Evolutionary conservation across 345 rosid species (phyloP).

Genomic region (Syzygium oleosum): DNA sequence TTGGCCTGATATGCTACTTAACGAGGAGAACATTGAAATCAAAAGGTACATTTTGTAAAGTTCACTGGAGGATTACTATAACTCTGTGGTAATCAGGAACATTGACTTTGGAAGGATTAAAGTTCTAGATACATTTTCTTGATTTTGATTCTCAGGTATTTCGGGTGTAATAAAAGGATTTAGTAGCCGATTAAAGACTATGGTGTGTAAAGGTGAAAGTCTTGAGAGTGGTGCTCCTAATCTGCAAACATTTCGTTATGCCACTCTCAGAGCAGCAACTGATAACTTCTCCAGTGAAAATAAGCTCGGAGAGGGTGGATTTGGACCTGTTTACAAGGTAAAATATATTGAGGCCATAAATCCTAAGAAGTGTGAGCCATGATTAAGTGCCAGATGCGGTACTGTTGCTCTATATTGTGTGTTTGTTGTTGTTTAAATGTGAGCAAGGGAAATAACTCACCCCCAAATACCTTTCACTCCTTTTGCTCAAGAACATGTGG

Average conservation of each 20-base stretch:
- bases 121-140: neutral
- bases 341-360: neutral
- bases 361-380: neutral
- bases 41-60: slow-evolving; percentile 7
- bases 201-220: neutral
- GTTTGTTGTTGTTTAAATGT: neutral
- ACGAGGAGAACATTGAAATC: slow-evolving; percentile 1
- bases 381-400: neutral
- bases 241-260: slow-evolving; percentile 16
- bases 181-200: neutral
- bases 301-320: slow-evolving; percentile 37
- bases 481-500: neutral
- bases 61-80: neutral
- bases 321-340: slow-evolving; percentile 36
- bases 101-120: neutral
- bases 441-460: neutral
- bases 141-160: neutral
- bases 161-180: neutral
- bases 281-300: slow-evolving; percentile 23
- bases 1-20: neutral
- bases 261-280: slow-evolving; percentile 22
- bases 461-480: neutral
- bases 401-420: neutral
- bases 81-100: neutral
- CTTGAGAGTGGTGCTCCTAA: slow-evolving; percentile 5